These are phyloP conservation scores for Bruguiera parviflora DNA, from an alignment of 345 rosid species.

Conservation along the genomic window DNA sequence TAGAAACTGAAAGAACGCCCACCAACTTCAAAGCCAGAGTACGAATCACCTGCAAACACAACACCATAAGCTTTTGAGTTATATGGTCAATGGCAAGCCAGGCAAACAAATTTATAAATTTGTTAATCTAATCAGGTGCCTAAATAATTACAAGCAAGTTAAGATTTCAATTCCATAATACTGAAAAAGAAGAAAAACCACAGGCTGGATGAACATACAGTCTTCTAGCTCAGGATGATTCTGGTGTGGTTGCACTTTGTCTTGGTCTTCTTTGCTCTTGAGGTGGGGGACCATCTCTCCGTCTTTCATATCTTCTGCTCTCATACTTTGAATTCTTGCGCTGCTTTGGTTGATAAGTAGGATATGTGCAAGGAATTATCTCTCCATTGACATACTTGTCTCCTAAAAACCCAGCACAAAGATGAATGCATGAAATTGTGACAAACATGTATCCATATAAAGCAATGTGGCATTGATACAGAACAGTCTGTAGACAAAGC, in stretches of 20 bases:
- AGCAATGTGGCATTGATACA: no score
- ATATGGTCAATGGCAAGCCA: no score
- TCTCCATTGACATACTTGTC: slow-evolving; percentile 94
- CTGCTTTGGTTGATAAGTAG: slow-evolving; percentile 88
- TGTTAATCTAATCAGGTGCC: no score
- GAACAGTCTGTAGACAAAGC: neutral
- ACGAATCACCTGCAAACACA: slow-evolving; percentile 3
- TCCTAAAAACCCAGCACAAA: slow-evolving; percentile 32
- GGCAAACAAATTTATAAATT: neutral
- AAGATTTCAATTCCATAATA: neutral
- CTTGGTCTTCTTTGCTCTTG: slow-evolving; percentile 59
- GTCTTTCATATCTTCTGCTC: slow-evolving; percentile 71
- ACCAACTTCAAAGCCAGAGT: slow-evolving; percentile 3
- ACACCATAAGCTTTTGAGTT: neutral
- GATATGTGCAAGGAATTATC: slow-evolving; percentile 85
- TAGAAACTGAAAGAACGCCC: neutral
- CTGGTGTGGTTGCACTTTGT: slow-evolving; percentile 46
- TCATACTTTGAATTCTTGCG: slow-evolving; percentile 55
- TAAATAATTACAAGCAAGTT: neutral
- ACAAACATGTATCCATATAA: no score
- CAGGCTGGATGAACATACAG: neutral
- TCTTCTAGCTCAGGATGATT: slow-evolving; percentile 36
- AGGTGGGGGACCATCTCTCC: slow-evolving; percentile 83
- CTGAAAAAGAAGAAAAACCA: neutral
- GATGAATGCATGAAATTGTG: neutral